Conservation (phyloP, 2,329 filamentous ascomycete species). For the Hypoxylon sp. region DNA sequence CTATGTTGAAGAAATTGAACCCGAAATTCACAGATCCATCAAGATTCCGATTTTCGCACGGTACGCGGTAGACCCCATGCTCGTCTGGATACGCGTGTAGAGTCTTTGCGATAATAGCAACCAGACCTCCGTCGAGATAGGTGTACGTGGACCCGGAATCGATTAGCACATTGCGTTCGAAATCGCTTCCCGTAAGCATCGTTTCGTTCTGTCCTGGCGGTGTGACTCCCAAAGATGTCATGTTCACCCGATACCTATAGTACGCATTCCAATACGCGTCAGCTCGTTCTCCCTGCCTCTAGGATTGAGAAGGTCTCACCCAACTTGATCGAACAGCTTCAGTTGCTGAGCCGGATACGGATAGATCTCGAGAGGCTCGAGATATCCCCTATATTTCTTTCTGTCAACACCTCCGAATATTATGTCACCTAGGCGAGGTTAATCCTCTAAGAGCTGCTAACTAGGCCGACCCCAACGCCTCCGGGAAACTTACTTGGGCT, state of each 20-base stretch:
- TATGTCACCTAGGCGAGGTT: slow-evolving; percentile 50
- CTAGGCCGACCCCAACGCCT: background rate
- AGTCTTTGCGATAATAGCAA: slow-evolving; percentile 55
- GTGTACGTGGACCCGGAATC: slow-evolving; percentile 74
- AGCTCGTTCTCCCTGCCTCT: background rate
- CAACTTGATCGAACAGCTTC: slow-evolving; percentile 50
- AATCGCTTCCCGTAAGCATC: slow-evolving; percentile 49
- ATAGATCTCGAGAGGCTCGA: slow-evolving; percentile 52
- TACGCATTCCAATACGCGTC: background rate
- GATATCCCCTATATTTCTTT: slow-evolving; percentile 57
- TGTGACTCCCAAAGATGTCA: slow-evolving; percentile 54
- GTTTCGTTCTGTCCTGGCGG: slow-evolving; percentile 45
- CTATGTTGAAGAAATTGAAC: slow-evolving; percentile 57
- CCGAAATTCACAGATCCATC: slow-evolving; percentile 60
- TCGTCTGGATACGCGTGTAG: slow-evolving; percentile 51
- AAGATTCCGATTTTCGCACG: slow-evolving; percentile 56
- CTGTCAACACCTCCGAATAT: slow-evolving; percentile 63
- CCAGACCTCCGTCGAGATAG: slow-evolving; percentile 70
- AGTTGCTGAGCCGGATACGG: slow-evolving; percentile 53
- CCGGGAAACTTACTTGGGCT: slow-evolving; percentile 45
- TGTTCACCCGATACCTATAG: slow-evolving; percentile 54
- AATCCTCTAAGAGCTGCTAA: background rate
- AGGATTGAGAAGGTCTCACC: slow-evolving; percentile 42
- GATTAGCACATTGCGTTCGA: slow-evolving; percentile 63
- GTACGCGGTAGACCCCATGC: slow-evolving; percentile 48